Evolutionary conservation across 192 early-diverging fungal genomes (phyloP).

Genomic region (Phycomyces nitens): DNA sequence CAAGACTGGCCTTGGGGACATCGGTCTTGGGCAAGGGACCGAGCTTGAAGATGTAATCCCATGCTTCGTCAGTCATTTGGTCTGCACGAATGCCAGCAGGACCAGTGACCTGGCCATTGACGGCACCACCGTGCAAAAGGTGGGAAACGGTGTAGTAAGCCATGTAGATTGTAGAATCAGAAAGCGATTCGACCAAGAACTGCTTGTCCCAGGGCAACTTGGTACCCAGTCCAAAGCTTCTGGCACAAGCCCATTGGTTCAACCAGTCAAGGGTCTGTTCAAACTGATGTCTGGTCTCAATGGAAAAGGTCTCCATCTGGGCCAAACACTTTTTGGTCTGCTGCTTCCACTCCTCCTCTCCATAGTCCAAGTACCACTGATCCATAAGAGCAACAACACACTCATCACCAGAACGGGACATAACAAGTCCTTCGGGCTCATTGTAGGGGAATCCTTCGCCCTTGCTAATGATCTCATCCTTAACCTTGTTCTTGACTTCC

Average conservation of each 20-base stretch:
- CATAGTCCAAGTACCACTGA: slow-evolving; percentile 99
- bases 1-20: slow-evolving; percentile 67
- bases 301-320: slow-evolving; percentile 74
- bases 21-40: slow-evolving; percentile 56
- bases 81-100: slow-evolving; percentile 72
- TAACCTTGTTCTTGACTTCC: slow-evolving; percentile 86
- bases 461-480: slow-evolving; percentile 65
- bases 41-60: slow-evolving; percentile 86
- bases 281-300: slow-evolving; percentile 85
- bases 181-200: slow-evolving; percentile 93
- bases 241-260: slow-evolving; percentile 94
- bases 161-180: slow-evolving; percentile 99
- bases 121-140: slow-evolving; percentile 80
- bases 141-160: slow-evolving; percentile 98
- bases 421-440: slow-evolving; percentile 92
- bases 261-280: slow-evolving; percentile 88
- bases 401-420: slow-evolving; percentile 92
- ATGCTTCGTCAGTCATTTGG: slow-evolving; percentile 90
- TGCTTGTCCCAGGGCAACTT: slow-evolving; percentile 91
- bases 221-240: slow-evolving; percentile 90
- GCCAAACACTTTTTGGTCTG: slow-evolving; percentile 73
- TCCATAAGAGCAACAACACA: slow-evolving; percentile 94
- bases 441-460: slow-evolving; percentile 84
- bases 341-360: slow-evolving; percentile 81
- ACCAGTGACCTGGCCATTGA: slow-evolving; percentile 79